Conservation (phyloP, 768 basidiomycete genomes). For the Kwoniella sp. region DNA sequence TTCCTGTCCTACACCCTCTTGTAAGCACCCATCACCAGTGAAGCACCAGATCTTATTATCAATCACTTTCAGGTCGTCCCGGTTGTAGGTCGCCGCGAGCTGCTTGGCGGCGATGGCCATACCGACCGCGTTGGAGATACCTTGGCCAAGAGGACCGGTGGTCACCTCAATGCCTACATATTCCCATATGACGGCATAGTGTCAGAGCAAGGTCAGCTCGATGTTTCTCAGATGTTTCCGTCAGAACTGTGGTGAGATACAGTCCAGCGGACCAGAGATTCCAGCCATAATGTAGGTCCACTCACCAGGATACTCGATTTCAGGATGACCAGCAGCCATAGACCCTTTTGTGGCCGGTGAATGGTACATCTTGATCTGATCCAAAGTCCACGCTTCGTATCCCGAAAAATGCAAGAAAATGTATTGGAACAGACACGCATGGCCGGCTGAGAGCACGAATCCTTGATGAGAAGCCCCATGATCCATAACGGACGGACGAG, state of each 20-base stretch:
- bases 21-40: slow-evolving; percentile 55
- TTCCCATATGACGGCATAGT: no score
- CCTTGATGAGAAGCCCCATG: slow-evolving; percentile 20
- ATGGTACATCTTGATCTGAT: slow-evolving; percentile 54
- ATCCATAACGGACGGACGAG: not conserved
- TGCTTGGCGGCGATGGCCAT: slow-evolving; percentile 53
- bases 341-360: slow-evolving; percentile 43
- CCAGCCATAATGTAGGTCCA: not conserved
- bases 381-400: slow-evolving; percentile 54
- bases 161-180: slow-evolving; percentile 46
- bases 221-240: no score
- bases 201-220: not conserved
- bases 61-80: slow-evolving; percentile 39
- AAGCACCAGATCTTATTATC: slow-evolving; percentile 53
- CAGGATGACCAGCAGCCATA: slow-evolving; percentile 46
- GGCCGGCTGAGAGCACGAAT: slow-evolving; percentile 53
- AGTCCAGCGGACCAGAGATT: no score
- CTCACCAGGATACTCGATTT: slow-evolving; percentile 55
- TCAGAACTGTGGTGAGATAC: no score
- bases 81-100: slow-evolving; percentile 49
- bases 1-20: slow-evolving; percentile 56
- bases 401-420: slow-evolving; percentile 54
- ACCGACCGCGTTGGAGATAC: slow-evolving; percentile 55
- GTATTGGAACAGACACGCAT: slow-evolving; percentile 56
- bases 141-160: slow-evolving; percentile 55